Conservation (phyloP, 2,329 filamentous ascomycete genomes). For the Ceratocystis lukuohia region DNA sequence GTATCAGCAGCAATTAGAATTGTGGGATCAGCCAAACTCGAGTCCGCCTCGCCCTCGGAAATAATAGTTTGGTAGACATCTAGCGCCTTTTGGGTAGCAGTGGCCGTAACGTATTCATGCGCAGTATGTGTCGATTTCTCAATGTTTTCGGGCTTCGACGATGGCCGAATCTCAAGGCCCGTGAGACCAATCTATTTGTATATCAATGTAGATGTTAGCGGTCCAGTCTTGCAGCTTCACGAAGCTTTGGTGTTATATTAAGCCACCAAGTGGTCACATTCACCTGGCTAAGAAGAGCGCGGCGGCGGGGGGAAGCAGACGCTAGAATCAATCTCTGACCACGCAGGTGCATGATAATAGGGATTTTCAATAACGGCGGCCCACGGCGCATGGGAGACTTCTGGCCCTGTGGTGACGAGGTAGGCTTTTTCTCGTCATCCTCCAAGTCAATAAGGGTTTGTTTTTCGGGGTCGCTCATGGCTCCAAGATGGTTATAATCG, state of each 20-base stretch:
- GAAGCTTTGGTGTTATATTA: conserved; percentile 6
- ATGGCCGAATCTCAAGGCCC: conserved; percentile 74
- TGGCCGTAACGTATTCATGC: conserved; percentile 82
- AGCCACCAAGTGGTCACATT: neutral
- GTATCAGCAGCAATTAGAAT: conserved; percentile 87
- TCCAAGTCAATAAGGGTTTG: conserved; percentile 17
- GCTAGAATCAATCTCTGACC: conserved; percentile 76
- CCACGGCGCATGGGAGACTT: conserved; percentile 32
- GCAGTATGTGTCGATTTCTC: conserved; percentile 61
- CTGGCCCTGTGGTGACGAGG: neutral
- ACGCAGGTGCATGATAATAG: conserved; percentile 62
- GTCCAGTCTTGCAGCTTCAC: neutral
- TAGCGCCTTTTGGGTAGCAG: conserved; percentile 70
- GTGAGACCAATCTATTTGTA: conserved; percentile 56
- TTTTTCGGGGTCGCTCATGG: conserved; percentile 18
- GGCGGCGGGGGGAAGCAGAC: conserved; percentile 73
- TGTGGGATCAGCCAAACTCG: conserved; percentile 51
- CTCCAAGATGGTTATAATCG: neutral
- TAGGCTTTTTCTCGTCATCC: conserved; percentile 2
- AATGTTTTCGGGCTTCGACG: conserved; percentile 71
- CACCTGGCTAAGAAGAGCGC: conserved; percentile 64
- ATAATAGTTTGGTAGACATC: conserved; percentile 48
- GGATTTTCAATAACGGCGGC: conserved; percentile 60
- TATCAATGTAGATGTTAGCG: neutral
- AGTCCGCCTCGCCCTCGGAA: conserved; percentile 29